Base-by-base conservation (phyloP, 345 rosid species). In the Theobroma cacao region DNA sequence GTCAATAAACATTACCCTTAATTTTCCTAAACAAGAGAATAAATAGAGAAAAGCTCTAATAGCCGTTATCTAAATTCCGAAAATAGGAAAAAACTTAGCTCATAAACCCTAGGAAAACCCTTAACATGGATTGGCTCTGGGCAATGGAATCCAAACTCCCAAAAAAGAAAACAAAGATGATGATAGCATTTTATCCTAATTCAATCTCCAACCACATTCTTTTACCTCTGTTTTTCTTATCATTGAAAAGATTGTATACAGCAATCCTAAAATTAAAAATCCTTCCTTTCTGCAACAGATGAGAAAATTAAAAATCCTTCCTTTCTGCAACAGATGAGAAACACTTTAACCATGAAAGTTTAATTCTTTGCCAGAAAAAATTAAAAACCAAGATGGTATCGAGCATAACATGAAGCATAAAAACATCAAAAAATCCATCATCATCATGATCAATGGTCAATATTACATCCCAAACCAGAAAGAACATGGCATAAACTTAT, bases 141-240 rank as follows among this genome's bases (percentile, higher is more conserved):
- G 10, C 14, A 30, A 43, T 43, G 30, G 10, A 62, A 61, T 47
- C 68, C 68, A 62, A 45, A 43, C 20, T 43, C 61, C 78, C 24
- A 62, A 59, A 40, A 36, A 22, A 40, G 22, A 17, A 74, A 22
- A 50, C 56, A 75, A 61, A 41, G 26, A 59, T 38, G 40, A 10
- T 38, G 26, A 58, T 75, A 41, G 38, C 75, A 59, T 11, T 41
- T n/a, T n/a, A n/a, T n/a, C 28, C 69, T 26, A 8, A 74, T 58
- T 75, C 69, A 75, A 61, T 30, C 66, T 43, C 67, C 69, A 75
- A 41, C 24, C 34, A 75, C 14, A 36, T 18, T 62, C 36, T 33
- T 38, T 66, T 10, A 64, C 45, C 20, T 34, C 15, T 34, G 20
- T 64, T 64, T 69, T 69, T 40, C 47, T 47, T 24, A 3, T 24